Conservation (phyloP, 2,329 filamentous ascomycete species). For the Beauveria bassiana region DNA sequence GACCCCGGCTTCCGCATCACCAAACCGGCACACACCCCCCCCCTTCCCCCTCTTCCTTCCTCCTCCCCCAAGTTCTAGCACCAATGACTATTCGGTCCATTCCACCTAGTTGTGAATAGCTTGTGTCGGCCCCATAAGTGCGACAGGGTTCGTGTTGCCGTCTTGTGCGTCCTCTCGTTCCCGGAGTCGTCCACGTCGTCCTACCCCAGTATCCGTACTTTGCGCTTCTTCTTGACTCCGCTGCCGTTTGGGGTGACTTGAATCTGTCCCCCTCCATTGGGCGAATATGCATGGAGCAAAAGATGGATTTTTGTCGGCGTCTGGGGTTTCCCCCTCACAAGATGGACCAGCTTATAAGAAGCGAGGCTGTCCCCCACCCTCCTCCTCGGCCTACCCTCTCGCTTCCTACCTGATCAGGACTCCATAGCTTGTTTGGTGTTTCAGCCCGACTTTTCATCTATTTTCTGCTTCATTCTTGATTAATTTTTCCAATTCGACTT, state of each 20-base stretch:
- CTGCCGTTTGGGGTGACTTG: neutral
- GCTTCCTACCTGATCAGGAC: neutral
- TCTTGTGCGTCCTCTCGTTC: neutral
- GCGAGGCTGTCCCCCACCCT: neutral
- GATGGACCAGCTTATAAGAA: neutral
- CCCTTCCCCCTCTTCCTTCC: neutral
- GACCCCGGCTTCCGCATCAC: constrained; percentile 7
- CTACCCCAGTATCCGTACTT: too few relatives aligned
- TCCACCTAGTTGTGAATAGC: neutral
- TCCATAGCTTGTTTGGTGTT: neutral
- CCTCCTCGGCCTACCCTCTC: neutral
- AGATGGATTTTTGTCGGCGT: neutral
- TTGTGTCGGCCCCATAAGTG: constrained; percentile 2
- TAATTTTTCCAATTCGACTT: too few relatives aligned
- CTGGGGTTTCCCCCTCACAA: neutral
- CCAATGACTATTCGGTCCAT: neutral
- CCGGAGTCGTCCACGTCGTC: too few relatives aligned
- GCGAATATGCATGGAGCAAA: too few relatives aligned
- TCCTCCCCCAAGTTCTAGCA: neutral
- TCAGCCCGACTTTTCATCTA: neutral
- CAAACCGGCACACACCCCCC: neutral
- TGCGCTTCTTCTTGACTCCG: too few relatives aligned
- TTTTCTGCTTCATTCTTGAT: too few relatives aligned
- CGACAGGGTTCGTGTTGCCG: neutral
- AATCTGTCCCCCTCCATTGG: neutral